Evolutionary conservation across 1,139 yeast genomes (phyloP).

Genomic region (Scheffersomyces segobiensis): DNA sequence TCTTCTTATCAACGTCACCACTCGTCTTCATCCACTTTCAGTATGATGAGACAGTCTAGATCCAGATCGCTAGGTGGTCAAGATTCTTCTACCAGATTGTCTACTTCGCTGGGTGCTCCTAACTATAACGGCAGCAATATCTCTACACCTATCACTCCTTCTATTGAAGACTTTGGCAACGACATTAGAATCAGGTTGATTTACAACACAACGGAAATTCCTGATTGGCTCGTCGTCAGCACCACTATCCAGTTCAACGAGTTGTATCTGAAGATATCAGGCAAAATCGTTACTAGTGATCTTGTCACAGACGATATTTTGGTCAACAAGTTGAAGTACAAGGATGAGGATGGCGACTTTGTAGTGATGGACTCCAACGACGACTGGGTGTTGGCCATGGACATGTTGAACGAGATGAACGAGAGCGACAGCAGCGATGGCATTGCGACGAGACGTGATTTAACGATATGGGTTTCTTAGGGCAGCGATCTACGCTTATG

Average conservation of each 20-base stretch:
- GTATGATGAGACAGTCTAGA: constrained; percentile 45
- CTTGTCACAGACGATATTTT: constrained; percentile 35
- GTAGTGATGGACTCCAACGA: constrained; percentile 86
- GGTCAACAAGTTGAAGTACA: constrained; percentile 65
- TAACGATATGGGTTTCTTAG: constrained; percentile 42
- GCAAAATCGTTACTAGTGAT: constrained; percentile 33
- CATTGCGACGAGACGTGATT: constrained; percentile 29
- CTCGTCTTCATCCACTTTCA: constrained; percentile 46
- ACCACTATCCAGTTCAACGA: constrained; percentile 46
- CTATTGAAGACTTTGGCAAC: constrained; percentile 8
- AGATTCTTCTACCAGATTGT: constrained; percentile 11
- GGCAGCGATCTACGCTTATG: neutral
- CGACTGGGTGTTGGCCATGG: constrained; percentile 60
- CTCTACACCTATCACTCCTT: constrained; percentile 6
- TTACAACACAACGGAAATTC: constrained; percentile 44
- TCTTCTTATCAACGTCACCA: constrained; percentile 40
- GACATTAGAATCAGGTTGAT: constrained; percentile 48
- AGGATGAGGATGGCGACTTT: constrained; percentile 95
- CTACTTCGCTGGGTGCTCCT: constrained; percentile 9
- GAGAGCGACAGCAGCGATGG: constrained; percentile 23
- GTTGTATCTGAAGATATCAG: constrained; percentile 43
- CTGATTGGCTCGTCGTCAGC: constrained; percentile 40
- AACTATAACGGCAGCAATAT: neutral
- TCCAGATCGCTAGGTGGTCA: constrained; percentile 21
- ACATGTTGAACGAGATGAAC: constrained; percentile 47